Evolutionary conservation across 352 stramenopile species (phyloP).

Genomic region (Globisporangium okanoganense): DNA sequence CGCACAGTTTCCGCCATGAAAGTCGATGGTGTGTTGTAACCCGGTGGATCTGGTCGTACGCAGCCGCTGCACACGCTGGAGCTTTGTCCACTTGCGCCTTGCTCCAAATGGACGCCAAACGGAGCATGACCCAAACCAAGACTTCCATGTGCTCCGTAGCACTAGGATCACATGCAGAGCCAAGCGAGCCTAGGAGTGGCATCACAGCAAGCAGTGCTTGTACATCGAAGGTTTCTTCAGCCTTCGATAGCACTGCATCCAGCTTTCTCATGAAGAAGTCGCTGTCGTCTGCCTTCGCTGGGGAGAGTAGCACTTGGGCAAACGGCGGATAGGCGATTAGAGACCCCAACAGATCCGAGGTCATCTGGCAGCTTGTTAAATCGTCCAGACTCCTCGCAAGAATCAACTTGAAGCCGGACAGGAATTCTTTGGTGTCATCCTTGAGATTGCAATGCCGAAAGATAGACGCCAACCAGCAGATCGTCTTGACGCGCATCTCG

Average conservation of each 20-base stretch:
- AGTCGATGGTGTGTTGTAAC: constrained; percentile 37
- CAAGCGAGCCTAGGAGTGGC: constrained; percentile 32
- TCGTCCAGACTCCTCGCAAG: constrained; percentile 5
- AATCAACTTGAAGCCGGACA: constrained; percentile 22
- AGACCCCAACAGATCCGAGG: constrained; percentile 9
- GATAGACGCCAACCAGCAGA: constrained; percentile 29
- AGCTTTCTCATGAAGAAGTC: constrained; percentile 34
- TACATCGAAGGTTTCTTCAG: constrained; percentile 28
- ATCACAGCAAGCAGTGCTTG: constrained; percentile 23
- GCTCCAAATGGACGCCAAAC: constrained; percentile 50
- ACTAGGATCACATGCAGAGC: constrained; percentile 31
- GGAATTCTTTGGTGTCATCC: constrained; percentile 16
- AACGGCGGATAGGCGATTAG: constrained; percentile 5
- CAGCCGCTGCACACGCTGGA: constrained; percentile 20
- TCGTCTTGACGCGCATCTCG: constrained; percentile 18
- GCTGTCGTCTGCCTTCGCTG: constrained; percentile 14
- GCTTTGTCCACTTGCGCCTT: constrained; percentile 27
- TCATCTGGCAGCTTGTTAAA: not conserved
- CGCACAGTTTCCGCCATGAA: constrained; percentile 53
- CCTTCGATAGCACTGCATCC: constrained; percentile 24
- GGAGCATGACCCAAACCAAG: constrained; percentile 49
- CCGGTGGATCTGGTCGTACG: constrained; percentile 47
- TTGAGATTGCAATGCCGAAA: constrained; percentile 43
- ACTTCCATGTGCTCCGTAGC: constrained; percentile 31
- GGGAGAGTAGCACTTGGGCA: constrained; percentile 33